Base-by-base conservation (phyloP, 345 rosid genomes). In the Acer negundo region DNA sequence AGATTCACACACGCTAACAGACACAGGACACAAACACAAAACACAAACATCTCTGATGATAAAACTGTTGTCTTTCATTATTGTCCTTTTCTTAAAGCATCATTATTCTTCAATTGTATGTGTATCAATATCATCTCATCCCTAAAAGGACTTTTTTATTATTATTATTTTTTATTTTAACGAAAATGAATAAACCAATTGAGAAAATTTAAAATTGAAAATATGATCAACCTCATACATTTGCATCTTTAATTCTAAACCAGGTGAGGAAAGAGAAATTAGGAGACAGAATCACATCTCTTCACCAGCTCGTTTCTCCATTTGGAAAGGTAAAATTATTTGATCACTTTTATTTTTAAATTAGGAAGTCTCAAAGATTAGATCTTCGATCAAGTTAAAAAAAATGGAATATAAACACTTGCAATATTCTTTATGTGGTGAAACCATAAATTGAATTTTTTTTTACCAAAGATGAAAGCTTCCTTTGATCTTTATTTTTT, bases 271-370 rank as follows among this genome's bases (percentile, higher is more conserved):
- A 92, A 89, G 97, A 93, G 87, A 93, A 92, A 77, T 68, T 92
- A 78, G 98, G 98, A 63, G 98, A 93, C 70, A 83, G 98, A 82
- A 91, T 92, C 62, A 91, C 94, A 78, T 88, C 97, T 38, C 95
- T 95, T 82, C 98, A 95, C 89, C 97, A 95, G 83, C 89, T 95
- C 26, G 99, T 93, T 84, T 95, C 99, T 79, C 98, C 98, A 67
- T 93, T 95, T 86, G 98, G 99, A 69, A 95, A 95, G 97, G 98
- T 93, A 82, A 35, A 35, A 72, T 40, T 46, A 20, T 19, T 13
- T 26, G 49, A 8, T 59, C 7, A 73, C 67, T 44, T 17, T 46
- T 40, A 19, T 72, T 67, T 42, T 46, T 2, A 9, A 46, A 58
- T 51, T 46, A 17, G 20, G 17, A 47, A 26, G 31, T 16, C 70